These are phyloP conservation scores for Medicago truncatula DNA, from an alignment of 306 rosid species.

Conservation along the genomic window MtrunA17r5.0-ANR NC_053046.1:30314501-30315000, in stretches of 20 bases:
- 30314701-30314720: constrained; percentile 29
- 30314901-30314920: neutral
- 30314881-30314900: neutral
- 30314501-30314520: no score
- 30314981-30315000: constrained; percentile 1
- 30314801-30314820: constrained; percentile 42
- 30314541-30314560: no score
- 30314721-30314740: constrained; percentile 43
- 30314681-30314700: constrained; percentile 38
- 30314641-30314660: constrained; percentile 37
- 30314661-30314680: constrained; percentile 45
- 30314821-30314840: constrained; percentile 30
- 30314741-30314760: constrained; percentile 53
- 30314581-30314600: no score
- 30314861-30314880: constrained; percentile 9
- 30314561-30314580: no score
- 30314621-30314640: neutral
- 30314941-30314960: neutral
- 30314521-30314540: no score
- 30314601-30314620: neutral
- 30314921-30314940: neutral
- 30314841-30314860: neutral
- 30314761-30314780: constrained; percentile 37
- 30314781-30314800: constrained; percentile 32
- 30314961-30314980: neutral